Evolutionary conservation across 768 basidiomycete genomes (phyloP), one percentile per base, ranked within the genome.

Genomic region (Leucocoprinus leucothites): DNA sequence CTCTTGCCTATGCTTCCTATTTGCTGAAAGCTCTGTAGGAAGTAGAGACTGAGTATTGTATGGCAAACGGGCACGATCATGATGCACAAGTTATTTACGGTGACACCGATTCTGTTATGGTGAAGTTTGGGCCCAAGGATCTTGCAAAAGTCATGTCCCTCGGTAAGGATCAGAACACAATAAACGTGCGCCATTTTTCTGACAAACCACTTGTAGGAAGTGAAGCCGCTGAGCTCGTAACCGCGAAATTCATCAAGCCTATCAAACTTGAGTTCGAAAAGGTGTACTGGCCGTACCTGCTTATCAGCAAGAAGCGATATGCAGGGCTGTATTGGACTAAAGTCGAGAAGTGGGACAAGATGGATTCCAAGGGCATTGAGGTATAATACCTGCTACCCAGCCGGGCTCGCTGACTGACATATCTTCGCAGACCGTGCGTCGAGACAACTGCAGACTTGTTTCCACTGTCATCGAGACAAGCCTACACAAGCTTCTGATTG

Each of bases 181-280:
- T 48, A 13, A n/a, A 31, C 16, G 28, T 2, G 24, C n/a, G 13
- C 21, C 7, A 48, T 35, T 21, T 50, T 16, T 42, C 48, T 44
- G 3, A 36, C 14, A 13, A 19, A 41, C 34, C 24, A 21, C 47
- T 26, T 56, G 18, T 61, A 96, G 94, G 95, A 36, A 84, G 85
- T 38, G 91, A 98, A 73, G 97, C 97, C 1, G 97, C 97, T 0
- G 85, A 91, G 14, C 79, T 91, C 14, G 96, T 99, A 16, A 94
- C 97, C 0, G 67, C 79, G 40, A 92, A 94, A 68, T 99, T 99
- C 68, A 75, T 94, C 63, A 87, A 89, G 64, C 97, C 96, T 0
- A 98, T 98, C 76, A 98, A 98, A 69, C 84, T 99, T 24, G 96
- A 99, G 70, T 99, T 99, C 71, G 97, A 99, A 68, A 98, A 99